Conservation (phyloP, 805 yeast genomes). For the Suhomyces prunicola region DNA sequence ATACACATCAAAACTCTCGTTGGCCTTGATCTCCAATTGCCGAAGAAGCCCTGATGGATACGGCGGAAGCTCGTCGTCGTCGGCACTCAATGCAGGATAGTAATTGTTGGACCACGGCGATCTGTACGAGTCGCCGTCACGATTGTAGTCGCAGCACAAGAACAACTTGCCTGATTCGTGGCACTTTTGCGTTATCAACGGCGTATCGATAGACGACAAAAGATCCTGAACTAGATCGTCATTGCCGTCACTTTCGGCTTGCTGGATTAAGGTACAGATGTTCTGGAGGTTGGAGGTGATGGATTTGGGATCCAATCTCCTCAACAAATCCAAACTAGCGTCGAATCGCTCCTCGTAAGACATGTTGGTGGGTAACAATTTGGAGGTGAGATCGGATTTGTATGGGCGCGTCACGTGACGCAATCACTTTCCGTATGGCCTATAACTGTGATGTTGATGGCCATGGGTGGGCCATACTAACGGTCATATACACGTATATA, state of each 20-base stretch:
- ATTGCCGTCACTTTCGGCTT: constrained; percentile 16
- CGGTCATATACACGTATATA: too few species aligned
- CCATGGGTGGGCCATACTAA: too few species aligned
- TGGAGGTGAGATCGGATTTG: background rate
- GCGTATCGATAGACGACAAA: constrained; percentile 82
- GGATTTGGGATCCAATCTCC: constrained; percentile 39
- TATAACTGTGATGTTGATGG: too few species aligned
- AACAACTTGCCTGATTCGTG: constrained; percentile 58
- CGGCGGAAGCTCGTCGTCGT: constrained; percentile 60
- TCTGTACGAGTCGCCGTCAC: constrained; percentile 90
- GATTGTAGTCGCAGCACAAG: constrained; percentile 87
- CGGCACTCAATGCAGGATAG: constrained; percentile 38
- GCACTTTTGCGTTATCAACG: constrained; percentile 57
- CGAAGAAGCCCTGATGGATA: constrained; percentile 67
- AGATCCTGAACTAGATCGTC: constrained; percentile 79
- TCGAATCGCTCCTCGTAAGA: constrained; percentile 31
- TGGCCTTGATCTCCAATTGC: constrained; percentile 73
- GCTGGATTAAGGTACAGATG: constrained; percentile 34
- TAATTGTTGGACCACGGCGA: constrained; percentile 88
- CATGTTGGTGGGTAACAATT: constrained; percentile 9
- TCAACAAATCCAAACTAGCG: constrained; percentile 30
- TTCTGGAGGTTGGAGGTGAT: constrained; percentile 32
- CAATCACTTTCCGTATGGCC: too few species aligned
- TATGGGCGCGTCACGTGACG: background rate
- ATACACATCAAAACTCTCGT: constrained; percentile 88